phyloP scores from a whole-genome alignment of 1,284 basidiomycete genomes.

The Leccinum pachyderme region DNA sequence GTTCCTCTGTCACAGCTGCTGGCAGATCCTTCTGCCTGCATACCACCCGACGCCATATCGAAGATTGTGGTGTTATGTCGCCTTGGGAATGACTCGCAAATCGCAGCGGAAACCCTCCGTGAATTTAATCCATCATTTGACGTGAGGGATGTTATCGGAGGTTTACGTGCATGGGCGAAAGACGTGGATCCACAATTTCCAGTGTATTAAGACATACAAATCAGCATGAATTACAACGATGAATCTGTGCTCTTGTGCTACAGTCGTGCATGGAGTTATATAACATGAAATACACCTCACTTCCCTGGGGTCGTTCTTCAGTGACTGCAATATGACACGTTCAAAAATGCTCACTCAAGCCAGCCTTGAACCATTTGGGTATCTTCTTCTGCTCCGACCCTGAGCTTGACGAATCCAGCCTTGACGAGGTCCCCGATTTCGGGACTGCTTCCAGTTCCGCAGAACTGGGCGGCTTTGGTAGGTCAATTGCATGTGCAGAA shows the following conservation, averaged over 20 bases:
- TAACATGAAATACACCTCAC: conserved; percentile 7
- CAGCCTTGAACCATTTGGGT: conserved; percentile 70
- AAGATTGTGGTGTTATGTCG: conserved; percentile 73
- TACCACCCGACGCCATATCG: conserved; percentile 29
- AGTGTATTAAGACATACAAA: conserved; percentile 53
- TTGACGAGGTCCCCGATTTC: conserved; percentile 25
- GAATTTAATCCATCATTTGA: conserved; percentile 29
- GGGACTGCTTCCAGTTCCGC: conserved; percentile 6
- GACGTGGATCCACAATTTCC: conserved; percentile 76
- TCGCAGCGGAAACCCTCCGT: conserved; percentile 73
- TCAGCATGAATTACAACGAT: conserved; percentile 3
- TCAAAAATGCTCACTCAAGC: conserved; percentile 44
- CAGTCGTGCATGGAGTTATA: neutral
- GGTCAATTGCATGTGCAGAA: conserved; percentile 55
- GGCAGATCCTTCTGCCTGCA: conserved; percentile 49
- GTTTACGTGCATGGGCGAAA: conserved; percentile 73
- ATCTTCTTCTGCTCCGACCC: conserved; percentile 52
- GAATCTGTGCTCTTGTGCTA: conserved; percentile 1
- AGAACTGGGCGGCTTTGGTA: conserved; percentile 53
- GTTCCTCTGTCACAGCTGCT: conserved; percentile 64
- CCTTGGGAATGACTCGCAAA: conserved; percentile 90
- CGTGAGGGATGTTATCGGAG: conserved; percentile 76
- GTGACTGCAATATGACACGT: neutral
- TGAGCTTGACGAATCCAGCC: conserved; percentile 15
- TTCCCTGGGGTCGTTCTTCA: conserved; percentile 21